Evolutionary conservation across 2,329 filamentous ascomycete genomes (phyloP), one percentile per base, ranked within the genome.

Genomic region (Xylaria sp.): DNA sequence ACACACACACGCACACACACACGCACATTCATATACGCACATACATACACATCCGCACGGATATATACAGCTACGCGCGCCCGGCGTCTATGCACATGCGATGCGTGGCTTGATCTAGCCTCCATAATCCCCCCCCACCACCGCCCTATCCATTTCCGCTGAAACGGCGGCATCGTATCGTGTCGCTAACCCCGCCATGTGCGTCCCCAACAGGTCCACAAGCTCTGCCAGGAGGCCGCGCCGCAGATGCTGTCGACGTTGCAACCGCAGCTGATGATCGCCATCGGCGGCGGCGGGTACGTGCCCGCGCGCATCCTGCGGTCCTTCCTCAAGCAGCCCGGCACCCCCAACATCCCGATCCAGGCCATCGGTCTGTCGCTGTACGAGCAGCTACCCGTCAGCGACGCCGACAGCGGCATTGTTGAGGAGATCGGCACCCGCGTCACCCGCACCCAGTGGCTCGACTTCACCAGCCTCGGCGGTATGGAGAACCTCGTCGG

Each of bases 331-430:
- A 97, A 97, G 87, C 89, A 90, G 79, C 87, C 93, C 68, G 93
- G 92, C 75, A 88, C 86, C 70, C 90, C 94, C 82, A 99, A 99
- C 85, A 99, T 99, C 78, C 95, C 96, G 74, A 99, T 99, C 82
- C 96, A 99, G 87, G 96, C 96, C 72, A 99, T 99, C 80, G 96
- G 96, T 57, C 91, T 99, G 72, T 98, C 95, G 25, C 90, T 99
- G 64, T 99, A 99, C 86, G 96, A 99, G 84, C 87, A 90, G 71
- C 91, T 98, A 56, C 79, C 85, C 68, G 76, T 81, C 59, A 84
- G 84, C 68, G 85, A 86, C 70, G 86, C 87, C 66, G 80, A 82
- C 66, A 75, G 75, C 59, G 79, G 80, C 62, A 81, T 83, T 67
- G 85, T 93, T 76, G 96, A 99, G 83, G 83, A 86, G 71, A 91